Evolutionary conservation across 1,284 basidiomycete species (phyloP).

Genomic region (Ustilago bromivora): DNA sequence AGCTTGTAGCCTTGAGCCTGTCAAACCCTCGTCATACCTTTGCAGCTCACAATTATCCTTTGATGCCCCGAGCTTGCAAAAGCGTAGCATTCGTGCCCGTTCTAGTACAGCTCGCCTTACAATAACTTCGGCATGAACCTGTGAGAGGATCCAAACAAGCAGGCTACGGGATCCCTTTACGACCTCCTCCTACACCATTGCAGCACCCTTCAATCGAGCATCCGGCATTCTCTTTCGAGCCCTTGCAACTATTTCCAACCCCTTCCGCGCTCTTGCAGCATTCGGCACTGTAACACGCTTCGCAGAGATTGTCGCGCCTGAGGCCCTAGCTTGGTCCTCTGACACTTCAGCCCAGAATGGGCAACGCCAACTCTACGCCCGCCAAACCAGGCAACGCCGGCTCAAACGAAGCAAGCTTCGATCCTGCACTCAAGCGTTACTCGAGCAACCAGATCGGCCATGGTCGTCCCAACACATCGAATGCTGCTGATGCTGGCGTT

Average conservation of each 20-base stretch:
- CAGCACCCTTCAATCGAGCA: neutral
- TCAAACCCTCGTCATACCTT: neutral
- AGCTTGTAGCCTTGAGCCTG: neutral
- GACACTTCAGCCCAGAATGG: slow-evolving; percentile 17
- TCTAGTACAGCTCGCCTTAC: neutral
- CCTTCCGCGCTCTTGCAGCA: neutral
- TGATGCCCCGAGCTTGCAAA: neutral
- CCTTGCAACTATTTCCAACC: neutral
- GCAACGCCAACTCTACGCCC: slow-evolving; percentile 44
- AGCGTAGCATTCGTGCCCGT: neutral
- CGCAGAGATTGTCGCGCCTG: no score
- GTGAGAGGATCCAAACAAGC: neutral
- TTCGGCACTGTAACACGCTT: no score
- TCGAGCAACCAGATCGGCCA: slow-evolving; percentile 24
- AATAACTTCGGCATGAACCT: slow-evolving; percentile 16
- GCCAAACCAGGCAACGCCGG: slow-evolving; percentile 21
- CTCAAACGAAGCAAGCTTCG: slow-evolving; percentile 9
- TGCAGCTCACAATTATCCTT: neutral
- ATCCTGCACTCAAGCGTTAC: slow-evolving; percentile 30
- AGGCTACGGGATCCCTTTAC: neutral
- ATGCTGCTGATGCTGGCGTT: neutral
- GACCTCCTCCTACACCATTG: neutral
- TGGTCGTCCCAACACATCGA: slow-evolving; percentile 1
- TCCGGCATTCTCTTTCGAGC: neutral
- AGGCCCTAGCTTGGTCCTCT: neutral